A percentile compares a stretch with the other conserved stretches of the same genome.
Evolutionary conservation across 192 early-diverging fungal species (phyloP).

Genomic region (Coemansia aciculifera): DNA sequence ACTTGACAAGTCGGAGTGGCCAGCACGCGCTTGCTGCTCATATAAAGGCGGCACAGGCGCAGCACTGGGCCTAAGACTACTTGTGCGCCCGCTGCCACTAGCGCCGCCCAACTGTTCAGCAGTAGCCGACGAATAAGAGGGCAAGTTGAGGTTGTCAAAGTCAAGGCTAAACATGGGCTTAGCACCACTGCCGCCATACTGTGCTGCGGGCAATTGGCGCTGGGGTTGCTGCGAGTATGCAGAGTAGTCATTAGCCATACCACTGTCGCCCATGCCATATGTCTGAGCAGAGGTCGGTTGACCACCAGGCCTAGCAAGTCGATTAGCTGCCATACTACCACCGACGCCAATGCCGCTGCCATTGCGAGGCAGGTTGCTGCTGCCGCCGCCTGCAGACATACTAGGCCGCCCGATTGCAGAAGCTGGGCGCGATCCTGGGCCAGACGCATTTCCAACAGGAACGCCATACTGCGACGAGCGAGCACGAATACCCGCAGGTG

Average conservation of each 20-base stretch:
- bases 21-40: constrained; percentile 7
- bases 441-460: constrained; percentile 26
- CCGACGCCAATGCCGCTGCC: constrained; percentile 6
- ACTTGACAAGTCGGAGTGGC: constrained; percentile 15
- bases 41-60: not conserved
- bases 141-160: constrained; percentile 57
- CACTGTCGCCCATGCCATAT: not conserved
- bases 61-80: not conserved
- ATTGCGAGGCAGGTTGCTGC: constrained; percentile 8
- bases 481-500: constrained; percentile 26
- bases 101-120: constrained; percentile 29
- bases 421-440: constrained; percentile 19
- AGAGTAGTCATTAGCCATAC: not conserved
- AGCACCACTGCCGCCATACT: constrained; percentile 11
- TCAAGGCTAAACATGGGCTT: constrained; percentile 54
- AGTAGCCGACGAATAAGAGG: constrained; percentile 41
- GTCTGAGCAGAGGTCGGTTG: constrained; percentile 3
- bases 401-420: constrained; percentile 21
- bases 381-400: constrained; percentile 2
- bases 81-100: constrained; percentile 10
- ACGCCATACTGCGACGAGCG: constrained; percentile 39
- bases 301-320: constrained; percentile 17
- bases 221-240: constrained; percentile 12
- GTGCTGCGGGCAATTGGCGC: constrained; percentile 14
- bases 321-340: constrained; percentile 11